Evolutionary conservation across 306 rosid genomes (phyloP).

Genomic region (Inga laurina): DNA sequence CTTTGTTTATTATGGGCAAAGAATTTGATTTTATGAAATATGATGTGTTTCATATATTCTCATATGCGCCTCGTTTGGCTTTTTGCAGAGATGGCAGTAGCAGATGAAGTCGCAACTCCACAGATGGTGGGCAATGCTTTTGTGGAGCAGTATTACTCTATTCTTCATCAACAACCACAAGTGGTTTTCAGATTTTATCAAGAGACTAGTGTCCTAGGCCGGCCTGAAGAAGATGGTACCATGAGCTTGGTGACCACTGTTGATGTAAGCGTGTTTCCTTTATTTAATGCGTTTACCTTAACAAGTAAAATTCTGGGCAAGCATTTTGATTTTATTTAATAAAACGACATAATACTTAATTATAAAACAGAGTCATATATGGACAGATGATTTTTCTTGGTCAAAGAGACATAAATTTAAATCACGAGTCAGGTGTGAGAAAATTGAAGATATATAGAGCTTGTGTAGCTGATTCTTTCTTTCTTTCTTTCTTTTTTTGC

Average conservation of each 20-base stretch:
- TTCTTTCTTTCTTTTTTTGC: too few species aligned
- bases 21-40: neutral
- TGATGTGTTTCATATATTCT: neutral
- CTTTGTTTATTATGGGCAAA: too few species aligned
- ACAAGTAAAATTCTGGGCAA: neutral
- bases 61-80: neutral
- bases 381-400: neutral
- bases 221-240: constrained; percentile 45
- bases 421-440: neutral
- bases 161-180: constrained; percentile 27
- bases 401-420: neutral
- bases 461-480: neutral
- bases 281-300: neutral
- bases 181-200: constrained; percentile 36
- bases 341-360: neutral
- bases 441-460: neutral
- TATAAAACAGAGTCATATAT: neutral
- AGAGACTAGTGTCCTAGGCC: constrained; percentile 40
- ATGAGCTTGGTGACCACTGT: constrained; percentile 33
- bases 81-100: neutral
- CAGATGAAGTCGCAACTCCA: neutral
- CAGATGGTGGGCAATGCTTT: constrained; percentile 32
- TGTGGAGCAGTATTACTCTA: constrained; percentile 33
- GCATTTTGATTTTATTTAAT: neutral
- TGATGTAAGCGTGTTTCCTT: constrained; percentile 34